Conservation (phyloP, 2,329 filamentous ascomycete species). For the Neofusicoccum kwambonambiense region DNA sequence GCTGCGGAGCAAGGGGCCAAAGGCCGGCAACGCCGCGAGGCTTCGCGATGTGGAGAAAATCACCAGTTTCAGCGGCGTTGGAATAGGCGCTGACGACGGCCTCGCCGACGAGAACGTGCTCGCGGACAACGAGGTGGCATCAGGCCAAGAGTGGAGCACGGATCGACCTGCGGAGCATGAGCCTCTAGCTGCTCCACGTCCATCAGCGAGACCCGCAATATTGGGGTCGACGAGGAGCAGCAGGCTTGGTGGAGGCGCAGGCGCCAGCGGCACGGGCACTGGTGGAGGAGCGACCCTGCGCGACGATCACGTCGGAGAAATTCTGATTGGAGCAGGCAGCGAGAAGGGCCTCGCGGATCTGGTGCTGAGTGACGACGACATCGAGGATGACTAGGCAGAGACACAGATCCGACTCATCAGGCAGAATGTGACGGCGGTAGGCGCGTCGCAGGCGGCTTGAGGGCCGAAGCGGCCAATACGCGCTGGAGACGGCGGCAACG, state of each 20-base stretch:
- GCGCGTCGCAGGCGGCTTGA: neutral
- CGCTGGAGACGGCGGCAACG: neutral
- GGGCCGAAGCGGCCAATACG: neutral
- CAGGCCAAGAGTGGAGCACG: conserved; percentile 43
- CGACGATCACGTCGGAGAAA: conserved; percentile 11
- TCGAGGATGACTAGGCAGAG: conserved; percentile 36
- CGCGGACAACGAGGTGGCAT: conserved; percentile 7
- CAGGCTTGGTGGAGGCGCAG: conserved; percentile 28
- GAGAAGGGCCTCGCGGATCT: conserved; percentile 34
- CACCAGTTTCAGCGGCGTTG: conserved; percentile 63
- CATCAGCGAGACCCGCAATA: conserved; percentile 23
- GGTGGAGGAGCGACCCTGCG: conserved; percentile 1
- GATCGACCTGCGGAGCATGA: conserved; percentile 35
- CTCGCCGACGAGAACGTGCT: conserved; percentile 31
- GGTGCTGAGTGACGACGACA: conserved; percentile 50
- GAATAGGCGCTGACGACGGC: conserved; percentile 16
- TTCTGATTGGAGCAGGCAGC: conserved; percentile 4
- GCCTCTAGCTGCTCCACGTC: conserved; percentile 24
- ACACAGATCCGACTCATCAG: neutral
- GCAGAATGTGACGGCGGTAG: neutral
- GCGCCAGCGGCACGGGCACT: neutral
- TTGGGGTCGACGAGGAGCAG: conserved; percentile 23
- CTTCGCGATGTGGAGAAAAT: conserved; percentile 65
- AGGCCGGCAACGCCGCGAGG: conserved; percentile 26
- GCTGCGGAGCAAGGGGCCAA: conserved; percentile 33